Conservation (phyloP, 192 early-diverging fungal species). For the Radiomyces spectabilis region DNA sequence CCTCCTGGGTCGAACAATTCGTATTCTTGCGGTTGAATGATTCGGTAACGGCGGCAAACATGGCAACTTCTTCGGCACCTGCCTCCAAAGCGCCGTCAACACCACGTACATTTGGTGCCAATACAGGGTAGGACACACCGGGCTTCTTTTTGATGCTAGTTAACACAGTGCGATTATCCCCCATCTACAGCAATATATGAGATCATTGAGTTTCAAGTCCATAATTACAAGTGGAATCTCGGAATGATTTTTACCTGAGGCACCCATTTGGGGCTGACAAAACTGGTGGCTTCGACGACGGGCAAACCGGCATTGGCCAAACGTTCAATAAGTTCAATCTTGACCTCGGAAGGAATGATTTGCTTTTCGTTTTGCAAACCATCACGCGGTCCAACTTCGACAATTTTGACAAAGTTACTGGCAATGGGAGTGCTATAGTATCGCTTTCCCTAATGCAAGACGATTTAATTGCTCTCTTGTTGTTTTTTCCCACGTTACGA, state of each 20-base stretch:
- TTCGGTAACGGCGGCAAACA: slow-evolving; percentile 87
- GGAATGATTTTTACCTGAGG: slow-evolving; percentile 54
- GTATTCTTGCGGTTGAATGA: slow-evolving; percentile 87
- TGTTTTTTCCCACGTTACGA: too few species aligned
- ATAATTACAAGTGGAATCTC: background rate
- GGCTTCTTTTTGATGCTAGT: slow-evolving; percentile 50
- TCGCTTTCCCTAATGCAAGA: too few species aligned
- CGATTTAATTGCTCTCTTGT: too few species aligned
- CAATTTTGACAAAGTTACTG: slow-evolving; percentile 61
- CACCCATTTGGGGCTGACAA: slow-evolving; percentile 96
- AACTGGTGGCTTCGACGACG: slow-evolving; percentile 86
- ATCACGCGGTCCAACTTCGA: slow-evolving; percentile 94
- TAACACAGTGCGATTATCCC: slow-evolving; percentile 73
- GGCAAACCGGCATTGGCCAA: slow-evolving; percentile 74
- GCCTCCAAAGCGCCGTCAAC: slow-evolving; percentile 73
- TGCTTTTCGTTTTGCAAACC: slow-evolving; percentile 95
- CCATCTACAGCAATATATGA: slow-evolving; percentile 57
- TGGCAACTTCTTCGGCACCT: slow-evolving; percentile 81
- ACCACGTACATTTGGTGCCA: slow-evolving; percentile 85
- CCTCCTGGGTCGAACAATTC: slow-evolving; percentile 84
- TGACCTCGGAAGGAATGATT: slow-evolving; percentile 70
- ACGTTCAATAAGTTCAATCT: slow-evolving; percentile 81
- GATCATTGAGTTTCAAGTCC: background rate
- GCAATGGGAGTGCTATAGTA: background rate
- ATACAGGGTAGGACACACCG: slow-evolving; percentile 78